Conservation (phyloP, 352 stramenopile genomes). For the Phytophthora pseudosyringae region DNA sequence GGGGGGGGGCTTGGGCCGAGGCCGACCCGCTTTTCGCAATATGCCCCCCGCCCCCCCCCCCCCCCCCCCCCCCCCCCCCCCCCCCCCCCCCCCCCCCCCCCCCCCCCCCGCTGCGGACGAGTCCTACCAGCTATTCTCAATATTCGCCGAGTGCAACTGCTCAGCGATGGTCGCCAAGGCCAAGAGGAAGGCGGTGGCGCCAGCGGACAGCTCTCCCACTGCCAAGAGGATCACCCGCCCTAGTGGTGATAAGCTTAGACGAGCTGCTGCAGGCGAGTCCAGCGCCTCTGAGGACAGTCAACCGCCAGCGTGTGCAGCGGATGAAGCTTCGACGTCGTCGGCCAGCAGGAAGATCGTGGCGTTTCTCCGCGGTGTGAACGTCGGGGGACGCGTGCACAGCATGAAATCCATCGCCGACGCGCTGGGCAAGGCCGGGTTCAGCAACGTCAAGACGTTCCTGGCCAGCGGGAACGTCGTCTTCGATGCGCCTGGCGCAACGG, state of each 20-base stretch:
- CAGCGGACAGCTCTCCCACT: background rate
- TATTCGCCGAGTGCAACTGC: no score
- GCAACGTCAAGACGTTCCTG: slow-evolving; percentile 38
- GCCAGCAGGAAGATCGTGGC: slow-evolving; percentile 28
- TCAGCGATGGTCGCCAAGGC: slow-evolving; percentile 6
- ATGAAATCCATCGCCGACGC: slow-evolving; percentile 38
- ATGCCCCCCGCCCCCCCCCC: no score
- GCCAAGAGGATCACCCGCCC: slow-evolving; percentile 15
- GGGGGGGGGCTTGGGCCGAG: no score
- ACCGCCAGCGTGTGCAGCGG: slow-evolving; percentile 2
- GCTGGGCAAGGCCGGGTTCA: slow-evolving; percentile 23
- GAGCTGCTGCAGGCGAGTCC: background rate
- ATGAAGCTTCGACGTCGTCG: background rate
- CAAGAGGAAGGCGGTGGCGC: slow-evolving; percentile 18
- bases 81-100: no score
- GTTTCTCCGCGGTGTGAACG: slow-evolving; percentile 43
- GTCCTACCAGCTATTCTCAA: slow-evolving; percentile 7
- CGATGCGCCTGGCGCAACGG: background rate
- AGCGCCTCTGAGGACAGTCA: background rate
- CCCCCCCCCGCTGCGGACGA: no score
- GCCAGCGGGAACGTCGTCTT: slow-evolving; percentile 44
- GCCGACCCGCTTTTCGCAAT: no score
- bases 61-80: no score
- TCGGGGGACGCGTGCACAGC: slow-evolving; percentile 38
- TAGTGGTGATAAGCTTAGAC: background rate